Conservation (phyloP, 352 stramenopile genomes). For the Phytophthora litchii region DNA sequence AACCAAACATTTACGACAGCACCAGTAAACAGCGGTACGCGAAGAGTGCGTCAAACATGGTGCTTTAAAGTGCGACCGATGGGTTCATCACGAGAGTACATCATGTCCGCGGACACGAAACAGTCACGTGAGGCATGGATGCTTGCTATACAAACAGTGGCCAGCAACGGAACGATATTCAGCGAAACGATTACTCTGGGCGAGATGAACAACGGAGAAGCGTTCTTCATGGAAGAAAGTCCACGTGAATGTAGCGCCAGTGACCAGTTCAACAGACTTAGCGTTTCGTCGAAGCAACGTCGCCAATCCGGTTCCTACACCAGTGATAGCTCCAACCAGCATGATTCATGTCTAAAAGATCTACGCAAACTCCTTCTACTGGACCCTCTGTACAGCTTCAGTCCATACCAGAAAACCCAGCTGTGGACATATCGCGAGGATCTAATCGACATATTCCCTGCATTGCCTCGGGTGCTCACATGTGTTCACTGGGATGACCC, state of each 20-base stretch:
- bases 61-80: constrained; percentile 84
- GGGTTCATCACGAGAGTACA: constrained; percentile 79
- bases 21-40: constrained; percentile 83
- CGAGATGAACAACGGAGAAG: constrained; percentile 25
- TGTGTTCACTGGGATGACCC: constrained; percentile 81
- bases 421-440: constrained; percentile 81
- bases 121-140: constrained; percentile 87
- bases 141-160: constrained; percentile 75
- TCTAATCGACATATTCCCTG: constrained; percentile 70
- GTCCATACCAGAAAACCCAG: constrained; percentile 75
- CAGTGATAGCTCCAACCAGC: constrained; percentile 56
- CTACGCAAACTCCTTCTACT: constrained; percentile 74
- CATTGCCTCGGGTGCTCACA: constrained; percentile 70
- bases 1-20: constrained; percentile 86
- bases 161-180: constrained; percentile 19
- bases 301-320: constrained; percentile 55
- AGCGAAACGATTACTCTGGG: constrained; percentile 26
- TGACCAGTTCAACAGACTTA: constrained; percentile 50
- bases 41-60: constrained; percentile 79
- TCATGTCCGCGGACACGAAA: constrained; percentile 83
- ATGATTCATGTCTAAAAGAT: constrained; percentile 57
- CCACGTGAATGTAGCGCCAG: constrained; percentile 42
- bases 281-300: constrained; percentile 29
- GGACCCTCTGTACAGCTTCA: constrained; percentile 78
- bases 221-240: constrained; percentile 34